Conservation (phyloP, 108 stramenopile species). For the Parmales sp. region DNA sequence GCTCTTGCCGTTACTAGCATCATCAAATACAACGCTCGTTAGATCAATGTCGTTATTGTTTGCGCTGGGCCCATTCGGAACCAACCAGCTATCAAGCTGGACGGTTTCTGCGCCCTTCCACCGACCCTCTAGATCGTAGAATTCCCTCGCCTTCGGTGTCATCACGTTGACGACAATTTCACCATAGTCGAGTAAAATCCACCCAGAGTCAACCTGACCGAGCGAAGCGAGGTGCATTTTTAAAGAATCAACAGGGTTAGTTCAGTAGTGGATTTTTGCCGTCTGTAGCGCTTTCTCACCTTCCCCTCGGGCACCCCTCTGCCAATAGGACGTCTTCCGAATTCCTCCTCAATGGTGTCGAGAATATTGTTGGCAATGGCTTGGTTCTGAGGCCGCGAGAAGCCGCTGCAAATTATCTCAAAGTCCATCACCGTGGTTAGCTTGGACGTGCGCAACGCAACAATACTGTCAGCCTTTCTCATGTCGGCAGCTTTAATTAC, state of each 20-base stretch:
- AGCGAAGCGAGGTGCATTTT: too few species aligned
- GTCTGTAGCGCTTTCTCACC: too few species aligned
- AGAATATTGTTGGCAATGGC: conserved; percentile 75
- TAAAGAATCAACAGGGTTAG: too few species aligned
- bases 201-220: conserved; percentile 81
- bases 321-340: conserved; percentile 34
- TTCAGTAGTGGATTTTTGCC: too few species aligned
- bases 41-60: too few species aligned
- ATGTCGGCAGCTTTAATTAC: conserved; percentile 73
- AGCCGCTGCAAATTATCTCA: conserved; percentile 64
- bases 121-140: conserved; percentile 79
- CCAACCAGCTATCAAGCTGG: too few species aligned
- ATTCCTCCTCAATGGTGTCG: conserved; percentile 57
- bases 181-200: conserved; percentile 86
- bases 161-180: conserved; percentile 82
- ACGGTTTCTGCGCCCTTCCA: too few species aligned
- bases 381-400: conserved; percentile 81
- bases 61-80: too few species aligned
- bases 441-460: conserved; percentile 56
- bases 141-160: conserved; percentile 74
- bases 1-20: too few species aligned
- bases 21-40: too few species aligned
- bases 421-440: conserved; percentile 64
- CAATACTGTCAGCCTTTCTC: conserved; percentile 74
- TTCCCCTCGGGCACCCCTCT: conserved; percentile 70